Evolutionary conservation across 768 basidiomycete species (phyloP).

Genomic region (Suillus subalutaceus): DNA sequence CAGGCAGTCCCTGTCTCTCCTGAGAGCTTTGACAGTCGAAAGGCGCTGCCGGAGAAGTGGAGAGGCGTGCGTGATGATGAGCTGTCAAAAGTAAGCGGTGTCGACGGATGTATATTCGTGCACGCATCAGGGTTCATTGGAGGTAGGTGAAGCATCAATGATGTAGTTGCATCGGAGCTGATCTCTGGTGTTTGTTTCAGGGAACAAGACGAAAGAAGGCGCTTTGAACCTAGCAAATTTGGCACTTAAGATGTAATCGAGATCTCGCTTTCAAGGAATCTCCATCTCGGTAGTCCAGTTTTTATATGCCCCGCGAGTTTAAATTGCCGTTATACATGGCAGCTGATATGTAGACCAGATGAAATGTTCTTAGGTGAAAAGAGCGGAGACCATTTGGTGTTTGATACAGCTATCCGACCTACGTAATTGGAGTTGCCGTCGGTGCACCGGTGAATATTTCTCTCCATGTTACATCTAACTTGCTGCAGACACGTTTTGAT

Average conservation of each 20-base stretch:
- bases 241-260: constrained; percentile 49
- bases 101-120: constrained; percentile 86
- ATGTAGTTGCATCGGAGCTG: constrained; percentile 9
- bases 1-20: constrained; percentile 86
- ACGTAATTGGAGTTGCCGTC: constrained; percentile 2
- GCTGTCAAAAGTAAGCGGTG: constrained; percentile 70
- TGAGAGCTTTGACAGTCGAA: constrained; percentile 88
- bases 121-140: constrained; percentile 98
- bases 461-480: background rate
- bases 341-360: background rate
- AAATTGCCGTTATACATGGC: constrained; percentile 4
- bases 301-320: constrained; percentile 5
- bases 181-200: constrained; percentile 39
- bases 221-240: constrained; percentile 77
- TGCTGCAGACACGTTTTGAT: constrained; percentile 9
- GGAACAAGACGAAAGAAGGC: constrained; percentile 89
- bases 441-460: background rate
- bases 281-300: constrained; percentile 5
- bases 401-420: background rate
- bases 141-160: constrained; percentile 48
- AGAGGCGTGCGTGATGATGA: constrained; percentile 87
- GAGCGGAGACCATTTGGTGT: background rate
- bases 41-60: constrained; percentile 93
- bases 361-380: constrained; percentile 6
- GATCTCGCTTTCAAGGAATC: constrained; percentile 6